Evolutionary conservation across 2,329 filamentous ascomycete genomes (phyloP).

Genomic region (Sclerotinia spermophila): DNA sequence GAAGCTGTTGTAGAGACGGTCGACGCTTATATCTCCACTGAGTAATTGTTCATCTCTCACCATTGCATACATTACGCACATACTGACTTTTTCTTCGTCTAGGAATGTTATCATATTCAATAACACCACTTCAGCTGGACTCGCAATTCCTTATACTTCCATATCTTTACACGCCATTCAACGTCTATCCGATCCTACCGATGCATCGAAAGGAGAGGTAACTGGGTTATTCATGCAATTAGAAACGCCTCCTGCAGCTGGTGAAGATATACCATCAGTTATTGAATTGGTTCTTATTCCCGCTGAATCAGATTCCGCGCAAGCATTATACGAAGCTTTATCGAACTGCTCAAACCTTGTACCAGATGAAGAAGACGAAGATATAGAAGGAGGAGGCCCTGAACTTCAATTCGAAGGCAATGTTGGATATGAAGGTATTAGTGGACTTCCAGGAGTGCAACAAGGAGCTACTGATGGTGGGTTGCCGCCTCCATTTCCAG

Average conservation of each 20-base stretch:
- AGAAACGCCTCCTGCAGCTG: slow-evolving; percentile 54
- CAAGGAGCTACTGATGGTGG: slow-evolving; percentile 47
- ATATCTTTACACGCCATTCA: slow-evolving; percentile 75
- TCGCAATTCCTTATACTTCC: slow-evolving; percentile 68
- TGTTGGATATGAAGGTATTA: slow-evolving; percentile 49
- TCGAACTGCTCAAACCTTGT: slow-evolving; percentile 73
- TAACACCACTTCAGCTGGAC: slow-evolving; percentile 51
- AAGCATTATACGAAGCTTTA: slow-evolving; percentile 58
- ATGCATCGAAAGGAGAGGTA: slow-evolving; percentile 40
- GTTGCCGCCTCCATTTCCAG: slow-evolving; percentile 65
- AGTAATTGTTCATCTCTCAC: slow-evolving; percentile 42
- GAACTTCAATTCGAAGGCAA: slow-evolving; percentile 54
- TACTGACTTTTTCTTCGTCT: slow-evolving; percentile 7
- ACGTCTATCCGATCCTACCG: slow-evolving; percentile 44
- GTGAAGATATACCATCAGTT: slow-evolving; percentile 60
- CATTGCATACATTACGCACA: slow-evolving; percentile 17
- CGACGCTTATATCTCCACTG: slow-evolving; percentile 56
- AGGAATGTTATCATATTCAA: slow-evolving; percentile 64
- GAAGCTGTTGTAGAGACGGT: slow-evolving; percentile 15
- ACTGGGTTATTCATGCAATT: slow-evolving; percentile 63
- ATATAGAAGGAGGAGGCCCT: slow-evolving; percentile 46
- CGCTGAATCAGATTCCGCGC: slow-evolving; percentile 26
- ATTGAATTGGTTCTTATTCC: slow-evolving; percentile 67
- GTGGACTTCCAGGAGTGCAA: slow-evolving; percentile 55
- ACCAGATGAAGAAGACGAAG: slow-evolving; percentile 59